Base-by-base conservation (phyloP, 345 rosid species). In the Brassica cretica region DNA sequence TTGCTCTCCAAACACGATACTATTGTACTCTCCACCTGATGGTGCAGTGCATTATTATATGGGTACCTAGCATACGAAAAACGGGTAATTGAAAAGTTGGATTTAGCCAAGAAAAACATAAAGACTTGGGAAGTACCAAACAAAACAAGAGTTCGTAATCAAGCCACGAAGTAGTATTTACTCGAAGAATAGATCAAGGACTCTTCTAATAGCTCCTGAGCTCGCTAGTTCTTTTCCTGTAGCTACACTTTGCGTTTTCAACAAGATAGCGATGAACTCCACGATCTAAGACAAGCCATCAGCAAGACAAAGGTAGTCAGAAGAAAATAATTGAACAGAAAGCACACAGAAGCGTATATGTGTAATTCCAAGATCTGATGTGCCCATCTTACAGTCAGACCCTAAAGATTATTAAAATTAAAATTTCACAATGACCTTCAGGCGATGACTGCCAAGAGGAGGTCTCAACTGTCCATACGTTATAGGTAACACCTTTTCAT, bases 401-500 rank as follows among this genome's bases (percentile, higher is more conserved):
- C 51, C 10, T 66, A 56, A 19, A 64, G 44, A 63, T 24, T 19
- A 18, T 53, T 25, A 21, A 24, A 51, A 76, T 39, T 32, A 65
- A 71, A 59, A 66, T 2, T 8, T 49, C 56, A 80, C 11, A 68
- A 74, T 2, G 44, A 94, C 97, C 98, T 91, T 94, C 59, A 94
- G 85, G 12, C 98, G 97, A 81, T 92, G 94, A 82, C 93, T 92
- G 79, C 98, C 97, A 27, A 94, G 91, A 72, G 98, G 98, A 37
- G 98, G 98, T 83, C 85, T 89, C 79, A 94, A 78, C 77, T 89
- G 91, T 67, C 98, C 98, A 76, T 88, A 94, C 5, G 97, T 89
- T 11, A 98, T 94, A 3, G 91, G 95, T 84, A 94, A 84, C 15
- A 84, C 15, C 68, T 88, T 92, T 81, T 92, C 97, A 85, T 94